Percentiles rank a stretch among this genome's conserved stretches.
phyloP scores from a whole-genome alignment of 73 alveolate species.

The Diophrys sp. region DNA sequence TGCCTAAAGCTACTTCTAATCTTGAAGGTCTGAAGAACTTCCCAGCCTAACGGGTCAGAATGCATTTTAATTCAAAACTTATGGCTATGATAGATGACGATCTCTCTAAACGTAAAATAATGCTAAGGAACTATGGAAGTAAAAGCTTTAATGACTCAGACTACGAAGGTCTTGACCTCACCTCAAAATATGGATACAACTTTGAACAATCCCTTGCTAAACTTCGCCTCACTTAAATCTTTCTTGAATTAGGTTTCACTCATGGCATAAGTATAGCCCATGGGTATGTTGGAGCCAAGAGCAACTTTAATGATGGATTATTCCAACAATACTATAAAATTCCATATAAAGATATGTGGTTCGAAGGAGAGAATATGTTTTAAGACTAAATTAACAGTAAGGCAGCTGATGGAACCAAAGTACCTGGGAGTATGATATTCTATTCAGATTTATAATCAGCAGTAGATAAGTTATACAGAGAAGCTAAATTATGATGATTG shows the following conservation, averaged over 20 bases:
- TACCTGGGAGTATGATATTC: no score
- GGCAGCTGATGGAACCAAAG: neutral
- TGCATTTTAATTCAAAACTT: neutral
- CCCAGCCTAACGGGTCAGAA: neutral
- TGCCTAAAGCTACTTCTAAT: neutral
- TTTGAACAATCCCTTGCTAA: neutral
- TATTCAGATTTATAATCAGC: no score
- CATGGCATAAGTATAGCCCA: neutral
- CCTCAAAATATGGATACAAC: neutral
- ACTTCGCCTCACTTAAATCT: neutral
- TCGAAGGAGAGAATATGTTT: neutral
- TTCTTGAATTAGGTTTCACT: neutral
- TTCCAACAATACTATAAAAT: neutral
- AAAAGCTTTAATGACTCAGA: neutral
- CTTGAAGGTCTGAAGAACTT: neutral
- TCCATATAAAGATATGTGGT: neutral
- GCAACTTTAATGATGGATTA: neutral
- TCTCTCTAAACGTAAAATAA: no score
- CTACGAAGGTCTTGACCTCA: neutral
- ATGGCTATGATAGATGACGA: neutral
- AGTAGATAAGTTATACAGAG: no score
- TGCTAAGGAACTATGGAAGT: neutral
- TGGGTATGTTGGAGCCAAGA: neutral
- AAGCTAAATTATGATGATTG: no score
- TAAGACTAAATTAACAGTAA: neutral